A percentile compares a stretch with the other conserved stretches of the same genome.
These are phyloP conservation scores for Fomitopsis serialis DNA, from an alignment of 768 basidiomycete genomes.

Conservation along the genomic window DNA sequence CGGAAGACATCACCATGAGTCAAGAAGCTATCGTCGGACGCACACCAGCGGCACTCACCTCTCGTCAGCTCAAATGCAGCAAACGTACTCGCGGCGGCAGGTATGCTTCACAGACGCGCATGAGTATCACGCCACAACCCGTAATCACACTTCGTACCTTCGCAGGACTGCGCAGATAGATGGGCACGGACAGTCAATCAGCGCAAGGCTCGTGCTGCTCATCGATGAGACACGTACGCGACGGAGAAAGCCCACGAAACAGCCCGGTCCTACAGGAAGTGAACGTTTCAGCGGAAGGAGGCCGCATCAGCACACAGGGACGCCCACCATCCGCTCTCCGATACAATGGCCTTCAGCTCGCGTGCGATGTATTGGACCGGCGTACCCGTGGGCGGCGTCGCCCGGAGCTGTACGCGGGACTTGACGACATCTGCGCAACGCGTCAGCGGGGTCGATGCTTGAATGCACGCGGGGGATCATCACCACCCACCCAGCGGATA, in stretches of 20 bases:
- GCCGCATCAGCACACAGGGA: neutral
- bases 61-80: constrained; percentile 82
- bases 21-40: neutral
- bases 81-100: constrained; percentile 88
- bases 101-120: constrained; percentile 52
- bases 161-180: constrained; percentile 45
- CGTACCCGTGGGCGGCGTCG: constrained; percentile 65
- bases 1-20: neutral
- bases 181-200: neutral
- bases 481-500: constrained; percentile 73
- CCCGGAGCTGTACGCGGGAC: constrained; percentile 79
- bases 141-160: constrained; percentile 39
- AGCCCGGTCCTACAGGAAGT: constrained; percentile 45
- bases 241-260: constrained; percentile 72
- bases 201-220: too few relatives aligned
- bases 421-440: constrained; percentile 73
- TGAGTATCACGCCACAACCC: neutral
- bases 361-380: constrained; percentile 71
- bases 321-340: constrained; percentile 69
- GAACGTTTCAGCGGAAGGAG: neutral
- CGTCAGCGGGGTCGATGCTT: neutral
- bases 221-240: constrained; percentile 43
- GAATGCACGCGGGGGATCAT: neutral
- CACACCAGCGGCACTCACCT: constrained; percentile 35
- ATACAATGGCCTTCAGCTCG: constrained; percentile 63